Evolutionary conservation across 495 filamentous ascomycete genomes (phyloP), one percentile per base, ranked within the genome.

Genomic region (Penicillium angulare): DNA sequence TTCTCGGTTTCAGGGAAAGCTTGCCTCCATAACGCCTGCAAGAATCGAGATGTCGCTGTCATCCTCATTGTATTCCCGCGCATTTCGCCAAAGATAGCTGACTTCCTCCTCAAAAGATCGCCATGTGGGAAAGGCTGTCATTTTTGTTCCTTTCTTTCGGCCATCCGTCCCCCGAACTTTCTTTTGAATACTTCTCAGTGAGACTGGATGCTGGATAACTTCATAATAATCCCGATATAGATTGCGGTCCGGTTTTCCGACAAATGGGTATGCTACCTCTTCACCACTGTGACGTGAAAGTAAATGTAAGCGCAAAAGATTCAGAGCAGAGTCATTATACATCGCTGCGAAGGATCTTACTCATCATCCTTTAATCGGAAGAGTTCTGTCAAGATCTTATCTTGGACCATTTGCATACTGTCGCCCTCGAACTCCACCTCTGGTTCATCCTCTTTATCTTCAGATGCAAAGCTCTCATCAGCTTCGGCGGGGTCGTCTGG

Each of bases 61-160:
- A 57, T 95, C 90, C 59, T 95, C 90, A 56, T 96, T 96, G 68
- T 91, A 96, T 23, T 83, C 80, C 42, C 85, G 82, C 4, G 91
- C 92, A 69, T 96, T 96, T 31, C 77, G 80, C 88, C 90, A 95
- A 23, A 96, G 85, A 46, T 85, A 79, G 53, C 78, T 84, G 38
- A 88, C 75, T 50, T 86, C 88, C 10, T 87, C 81, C 65, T 91
- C 89, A 50, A 96, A 92, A 3, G 81, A 76, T 34, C 82, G 68
- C 91, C 91, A 96, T 18, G 68, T 84, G 55, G 86, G 87, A 65
- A 90, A 86, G 26, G 87, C 81, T 22, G 84, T 87, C 10, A 79
- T 65, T n/a, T 79, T 82, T 1, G 86, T 85, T 3, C 79, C 75
- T 27, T 79, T 75, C 42, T 80, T 77, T 46, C 85, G 75, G 9